These are phyloP conservation scores for Lichtheimia ramosa DNA, from an alignment of 371 early-diverging fungal species.

Conservation along the genomic window DNA sequence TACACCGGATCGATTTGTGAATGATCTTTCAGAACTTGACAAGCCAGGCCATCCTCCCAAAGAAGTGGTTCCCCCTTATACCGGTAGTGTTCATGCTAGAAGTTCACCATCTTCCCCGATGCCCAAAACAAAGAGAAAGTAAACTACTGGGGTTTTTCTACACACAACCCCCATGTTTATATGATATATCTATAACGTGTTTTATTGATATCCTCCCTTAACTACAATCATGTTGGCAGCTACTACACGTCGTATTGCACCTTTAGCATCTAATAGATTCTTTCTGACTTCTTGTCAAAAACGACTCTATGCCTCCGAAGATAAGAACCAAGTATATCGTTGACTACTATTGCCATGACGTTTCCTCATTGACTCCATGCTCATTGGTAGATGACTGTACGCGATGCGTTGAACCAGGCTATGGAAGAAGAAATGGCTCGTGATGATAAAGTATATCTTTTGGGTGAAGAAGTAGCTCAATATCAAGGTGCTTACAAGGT, in stretches of 20 bases:
- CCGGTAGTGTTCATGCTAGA: constrained; percentile 19
- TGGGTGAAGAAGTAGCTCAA: constrained; percentile 98
- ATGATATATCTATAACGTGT: no score
- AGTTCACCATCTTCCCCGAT: constrained; percentile 4
- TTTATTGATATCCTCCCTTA: no score
- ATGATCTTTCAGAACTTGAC: constrained; percentile 49
- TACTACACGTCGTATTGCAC: no score
- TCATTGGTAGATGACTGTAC: constrained; percentile 83
- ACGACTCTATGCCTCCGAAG: no score
- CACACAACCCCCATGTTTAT: no score
- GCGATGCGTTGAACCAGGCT: constrained; percentile 98
- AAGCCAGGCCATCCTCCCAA: constrained; percentile 24
- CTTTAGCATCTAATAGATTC: no score
- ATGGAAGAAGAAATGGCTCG: constrained; percentile 97
- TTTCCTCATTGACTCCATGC: no score
- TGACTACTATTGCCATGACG: no score
- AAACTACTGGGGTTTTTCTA: no score
- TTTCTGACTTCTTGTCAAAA: no score
- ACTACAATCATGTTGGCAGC: no score
- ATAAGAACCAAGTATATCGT: no score
- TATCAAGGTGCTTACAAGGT: constrained; percentile 99
- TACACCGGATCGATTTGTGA: constrained; percentile 77
- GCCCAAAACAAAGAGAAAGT: background rate
- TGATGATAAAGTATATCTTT: constrained; percentile 91
- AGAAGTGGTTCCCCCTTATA: constrained; percentile 40